Base-by-base conservation (phyloP, 768 basidiomycete genomes). In the Trametes sanguinea region DNA sequence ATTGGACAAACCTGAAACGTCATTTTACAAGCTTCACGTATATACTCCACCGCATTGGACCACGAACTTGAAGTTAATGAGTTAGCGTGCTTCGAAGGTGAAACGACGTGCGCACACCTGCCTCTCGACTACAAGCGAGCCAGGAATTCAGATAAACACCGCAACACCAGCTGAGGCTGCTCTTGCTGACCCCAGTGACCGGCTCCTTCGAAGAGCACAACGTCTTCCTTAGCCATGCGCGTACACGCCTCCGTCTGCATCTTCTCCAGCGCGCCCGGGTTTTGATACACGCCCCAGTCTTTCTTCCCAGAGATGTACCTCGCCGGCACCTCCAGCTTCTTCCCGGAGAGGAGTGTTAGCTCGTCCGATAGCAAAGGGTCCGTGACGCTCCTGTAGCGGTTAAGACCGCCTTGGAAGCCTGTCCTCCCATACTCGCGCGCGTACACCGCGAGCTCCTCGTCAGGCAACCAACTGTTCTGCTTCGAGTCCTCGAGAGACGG, bases 131-230 rank as follows among this genome's bases (percentile, higher is more conserved):
- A 43, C 5, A 4, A n/a, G 14, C 42, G 40, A 1, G 54, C 68
- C 62, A 83, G 67, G 65, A 86, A 85, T 32, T 69, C 60, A 52
- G 78, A 51, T 55, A 86, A 57, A 52, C 75, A 71, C 17, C 72
- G 48, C 6, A 83, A 69, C 14, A 86, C 78, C 11, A 65, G 74
- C 46, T 76, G 76, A 11, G 81, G 78, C 32, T 76, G 63, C 67
- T 86, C 86, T 67, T 87, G 84, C 68, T 84, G 85, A 16, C 82
- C 83, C 86, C 86, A 86, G 71, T 87, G 87, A 0, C 86, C 87
- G 0, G 84, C 85, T 3, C 80, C 81, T 2, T 80, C 73, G 8
- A 87, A 72, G 45, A 88, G 61, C n/a, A 84, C 77, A 35, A 85
- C 76, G 42, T 65, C 69, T 7, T 65, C 66, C 29, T 59, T 64